A percentile compares a stretch with the other conserved stretches of the same genome.
phyloP scores from a whole-genome alignment of 768 basidiomycete species.

The Mycena indigotica region DNA sequence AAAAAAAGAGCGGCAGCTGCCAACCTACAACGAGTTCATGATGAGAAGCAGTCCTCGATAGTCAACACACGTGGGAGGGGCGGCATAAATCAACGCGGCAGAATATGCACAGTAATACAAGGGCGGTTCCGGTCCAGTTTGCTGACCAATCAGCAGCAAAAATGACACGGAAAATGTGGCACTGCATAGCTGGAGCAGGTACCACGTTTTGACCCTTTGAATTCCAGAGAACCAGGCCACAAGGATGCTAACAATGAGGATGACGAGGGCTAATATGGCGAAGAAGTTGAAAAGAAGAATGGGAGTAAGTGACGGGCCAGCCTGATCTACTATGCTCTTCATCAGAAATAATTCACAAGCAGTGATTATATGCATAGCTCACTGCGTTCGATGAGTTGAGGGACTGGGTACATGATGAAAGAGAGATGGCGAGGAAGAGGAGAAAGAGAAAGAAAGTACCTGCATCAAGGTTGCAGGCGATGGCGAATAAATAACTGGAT shows the following conservation, averaged over 20 bases:
- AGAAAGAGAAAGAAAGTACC: no score
- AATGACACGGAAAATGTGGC: neutral
- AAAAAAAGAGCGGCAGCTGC: neutral
- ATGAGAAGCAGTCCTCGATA: neutral
- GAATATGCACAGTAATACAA: neutral
- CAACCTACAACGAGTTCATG: neutral
- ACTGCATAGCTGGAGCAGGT: neutral
- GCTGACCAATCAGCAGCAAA: neutral
- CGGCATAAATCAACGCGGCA: neutral
- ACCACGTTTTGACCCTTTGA: neutral
- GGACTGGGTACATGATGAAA: no score
- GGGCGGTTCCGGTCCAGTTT: neutral
- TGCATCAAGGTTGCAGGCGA: no score
- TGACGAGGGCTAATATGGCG: neutral
- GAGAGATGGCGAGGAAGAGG: no score
- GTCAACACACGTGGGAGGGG: neutral
- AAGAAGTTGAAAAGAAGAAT: neutral
- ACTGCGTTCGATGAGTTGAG: no score
- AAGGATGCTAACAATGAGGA: neutral
- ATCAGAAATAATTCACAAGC: no score
- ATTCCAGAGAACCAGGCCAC: neutral
- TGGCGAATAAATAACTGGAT: no score
- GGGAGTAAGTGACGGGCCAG: neutral
- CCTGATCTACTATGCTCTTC: no score
- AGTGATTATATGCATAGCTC: no score